Conservation (phyloP, 331 rosid species). For the Pyracantha coccinea region DNA sequence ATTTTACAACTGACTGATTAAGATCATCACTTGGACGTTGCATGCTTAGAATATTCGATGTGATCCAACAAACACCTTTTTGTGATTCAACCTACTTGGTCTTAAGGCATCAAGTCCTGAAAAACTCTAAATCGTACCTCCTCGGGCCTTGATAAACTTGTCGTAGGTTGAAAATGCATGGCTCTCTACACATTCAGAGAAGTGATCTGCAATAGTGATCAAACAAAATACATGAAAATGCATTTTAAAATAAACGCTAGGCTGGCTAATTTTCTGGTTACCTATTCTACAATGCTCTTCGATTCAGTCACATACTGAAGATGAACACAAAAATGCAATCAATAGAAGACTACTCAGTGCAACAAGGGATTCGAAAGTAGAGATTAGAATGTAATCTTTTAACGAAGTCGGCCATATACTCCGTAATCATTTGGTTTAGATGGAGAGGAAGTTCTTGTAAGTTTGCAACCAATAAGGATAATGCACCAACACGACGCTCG, state of each 20-base stretch:
- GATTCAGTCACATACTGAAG: too few relatives aligned
- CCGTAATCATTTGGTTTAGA: neutral
- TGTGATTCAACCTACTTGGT: neutral
- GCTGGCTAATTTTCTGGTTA: neutral
- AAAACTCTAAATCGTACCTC: conserved; percentile 44
- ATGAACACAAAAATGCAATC: neutral
- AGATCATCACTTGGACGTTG: neutral
- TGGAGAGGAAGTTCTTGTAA: neutral
- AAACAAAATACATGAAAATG: neutral
- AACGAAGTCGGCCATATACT: neutral
- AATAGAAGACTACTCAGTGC: neutral
- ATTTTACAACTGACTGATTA: neutral
- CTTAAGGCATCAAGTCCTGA: neutral
- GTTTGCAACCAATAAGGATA: neutral
- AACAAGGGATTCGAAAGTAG: neutral
- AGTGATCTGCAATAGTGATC: conserved; percentile 61
- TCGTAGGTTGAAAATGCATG: conserved; percentile 92
- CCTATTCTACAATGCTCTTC: neutral
- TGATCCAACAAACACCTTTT: neutral
- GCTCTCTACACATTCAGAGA: conserved; percentile 87
- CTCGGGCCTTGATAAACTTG: conserved; percentile 73
- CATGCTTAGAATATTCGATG: neutral
- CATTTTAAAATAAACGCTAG: conserved; percentile 8
- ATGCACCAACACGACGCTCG: neutral
- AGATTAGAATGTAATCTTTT: too few relatives aligned